phyloP scores from a whole-genome alignment of 441 rosid species.

The Arabidopsis lyrata region DNA sequence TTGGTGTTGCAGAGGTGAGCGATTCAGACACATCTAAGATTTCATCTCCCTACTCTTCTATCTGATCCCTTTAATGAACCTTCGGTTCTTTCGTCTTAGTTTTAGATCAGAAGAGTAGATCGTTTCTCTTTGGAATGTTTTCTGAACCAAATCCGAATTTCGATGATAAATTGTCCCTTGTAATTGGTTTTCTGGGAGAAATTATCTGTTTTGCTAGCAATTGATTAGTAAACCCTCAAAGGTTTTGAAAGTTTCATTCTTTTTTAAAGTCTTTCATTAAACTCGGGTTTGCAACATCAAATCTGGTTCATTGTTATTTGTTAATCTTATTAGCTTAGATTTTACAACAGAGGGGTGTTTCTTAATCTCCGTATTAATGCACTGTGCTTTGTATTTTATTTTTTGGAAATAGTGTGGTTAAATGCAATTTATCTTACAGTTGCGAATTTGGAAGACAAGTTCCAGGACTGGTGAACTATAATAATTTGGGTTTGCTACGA shows the following conservation, averaged over 20 bases:
- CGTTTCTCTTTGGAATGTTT: conserved; percentile 5
- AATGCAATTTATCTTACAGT: background rate
- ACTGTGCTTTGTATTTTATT: background rate
- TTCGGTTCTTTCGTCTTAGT: background rate
- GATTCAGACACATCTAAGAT: conserved; percentile 32
- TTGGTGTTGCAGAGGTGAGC: conserved; percentile 26
- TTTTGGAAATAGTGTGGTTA: background rate
- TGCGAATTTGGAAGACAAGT: background rate
- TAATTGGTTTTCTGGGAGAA: background rate
- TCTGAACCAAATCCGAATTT: conserved; percentile 12
- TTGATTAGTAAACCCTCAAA: conserved; percentile 1
- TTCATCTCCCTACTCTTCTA: background rate
- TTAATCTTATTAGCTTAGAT: background rate
- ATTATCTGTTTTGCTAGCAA: background rate
- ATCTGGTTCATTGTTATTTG: background rate
- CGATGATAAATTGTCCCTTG: background rate
- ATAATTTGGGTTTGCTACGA: conserved; percentile 23
- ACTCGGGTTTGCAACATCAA: background rate
- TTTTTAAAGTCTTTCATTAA: background rate
- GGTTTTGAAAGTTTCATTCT: background rate
- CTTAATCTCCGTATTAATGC: background rate
- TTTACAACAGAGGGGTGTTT: background rate
- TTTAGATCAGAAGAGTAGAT: conserved; percentile 8
- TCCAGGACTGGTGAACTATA: background rate
- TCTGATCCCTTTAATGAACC: background rate